phyloP scores from a whole-genome alignment of 495 filamentous ascomycete species.

The Sphaerosporella brunnea region DNA sequence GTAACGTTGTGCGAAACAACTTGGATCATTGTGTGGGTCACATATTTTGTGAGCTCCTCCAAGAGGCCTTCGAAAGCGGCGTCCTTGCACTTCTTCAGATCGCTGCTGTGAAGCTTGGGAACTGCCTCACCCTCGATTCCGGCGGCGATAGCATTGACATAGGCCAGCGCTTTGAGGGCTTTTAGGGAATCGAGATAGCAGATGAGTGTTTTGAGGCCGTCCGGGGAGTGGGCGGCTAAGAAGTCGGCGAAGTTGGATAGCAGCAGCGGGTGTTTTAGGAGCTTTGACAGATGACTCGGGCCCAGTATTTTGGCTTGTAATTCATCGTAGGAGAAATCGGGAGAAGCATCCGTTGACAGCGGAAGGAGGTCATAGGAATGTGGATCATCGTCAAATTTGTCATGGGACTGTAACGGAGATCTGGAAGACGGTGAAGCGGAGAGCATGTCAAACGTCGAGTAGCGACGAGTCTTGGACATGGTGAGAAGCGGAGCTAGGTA shows the following conservation, averaged over 20 bases:
- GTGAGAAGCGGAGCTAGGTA: too few relatives aligned
- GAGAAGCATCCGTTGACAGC: not conserved
- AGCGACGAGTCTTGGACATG: not conserved
- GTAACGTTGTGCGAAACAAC: constrained; percentile 40
- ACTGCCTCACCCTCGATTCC: constrained; percentile 29
- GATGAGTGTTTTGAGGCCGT: constrained; percentile 37
- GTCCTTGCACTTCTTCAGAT: not conserved
- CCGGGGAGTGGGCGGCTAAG: constrained; percentile 34
- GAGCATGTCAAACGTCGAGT: not conserved
- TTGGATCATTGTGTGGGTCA: constrained; percentile 43
- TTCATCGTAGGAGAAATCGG: not conserved
- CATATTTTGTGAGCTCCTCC: constrained; percentile 51
- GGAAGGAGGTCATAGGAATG: constrained; percentile 3
- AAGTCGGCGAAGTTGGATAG: constrained; percentile 41
- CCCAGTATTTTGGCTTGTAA: not conserved
- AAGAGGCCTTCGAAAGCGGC: constrained; percentile 1
- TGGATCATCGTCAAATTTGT: not conserved
- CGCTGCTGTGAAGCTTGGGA: not conserved
- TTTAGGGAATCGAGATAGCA: constrained; percentile 45
- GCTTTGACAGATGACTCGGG: not conserved
- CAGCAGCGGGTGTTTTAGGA: constrained; percentile 22
- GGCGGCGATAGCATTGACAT: constrained; percentile 45
- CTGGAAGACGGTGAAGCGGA: not conserved
- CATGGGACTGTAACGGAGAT: too few relatives aligned
- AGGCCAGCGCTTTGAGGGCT: constrained; percentile 44